Base-by-base conservation (phyloP, 148 eudicot species). In the Linanthus parryae region DNA sequence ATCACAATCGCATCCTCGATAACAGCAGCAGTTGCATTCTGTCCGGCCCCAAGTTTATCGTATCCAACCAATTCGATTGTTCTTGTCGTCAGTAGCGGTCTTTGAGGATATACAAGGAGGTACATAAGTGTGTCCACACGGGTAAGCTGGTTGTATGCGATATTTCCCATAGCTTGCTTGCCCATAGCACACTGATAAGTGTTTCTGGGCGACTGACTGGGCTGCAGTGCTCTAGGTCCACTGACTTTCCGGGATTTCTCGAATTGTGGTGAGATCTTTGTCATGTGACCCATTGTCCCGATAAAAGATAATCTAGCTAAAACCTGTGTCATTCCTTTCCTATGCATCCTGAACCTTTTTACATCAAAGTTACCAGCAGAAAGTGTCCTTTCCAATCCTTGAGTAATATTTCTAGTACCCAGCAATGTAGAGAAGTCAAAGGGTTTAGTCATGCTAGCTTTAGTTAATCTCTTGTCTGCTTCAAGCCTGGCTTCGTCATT, bases 161-260 rank as follows among this genome's bases (percentile, higher is more conserved):
- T 88, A 61, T 94, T 84, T 25, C 99, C 99, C 96, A 94, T 94
- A n/a, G 96, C 99, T 85, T 94, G 99, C 71, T 94, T 94, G 21
- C 99, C 99, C 99, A 94, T 94, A 35, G 99, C 99, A 84, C 99
- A 94, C n/a, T n/a, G n/a, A n/a, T n/a, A n/a, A n/a, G n/a, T n/a
- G n/a, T n/a, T n/a, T n/a, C n/a, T n/a, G n/a, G n/a, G n/a, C n/a
- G n/a, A n/a, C 96, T 94, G 99, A 62, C 99, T 94, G 44, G 99
- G 96, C 61, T 94, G 99, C 75, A 94, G 71, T 21, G 99, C 99
- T 73, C 99, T 73, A 19, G 99, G 99, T 52, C 99, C 99, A 78
- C 96, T 88, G 70, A 88, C 99, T 94, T 94, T 94, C 58, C 96
- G 69, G 0, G 99, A 88, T 68, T 84, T 88, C 54, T 84, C 99